A percentile compares a stretch with the other conserved stretches of the same genome.
Conservation (phyloP, 306 rosid genomes). For the Dryas octopetala region DNA sequence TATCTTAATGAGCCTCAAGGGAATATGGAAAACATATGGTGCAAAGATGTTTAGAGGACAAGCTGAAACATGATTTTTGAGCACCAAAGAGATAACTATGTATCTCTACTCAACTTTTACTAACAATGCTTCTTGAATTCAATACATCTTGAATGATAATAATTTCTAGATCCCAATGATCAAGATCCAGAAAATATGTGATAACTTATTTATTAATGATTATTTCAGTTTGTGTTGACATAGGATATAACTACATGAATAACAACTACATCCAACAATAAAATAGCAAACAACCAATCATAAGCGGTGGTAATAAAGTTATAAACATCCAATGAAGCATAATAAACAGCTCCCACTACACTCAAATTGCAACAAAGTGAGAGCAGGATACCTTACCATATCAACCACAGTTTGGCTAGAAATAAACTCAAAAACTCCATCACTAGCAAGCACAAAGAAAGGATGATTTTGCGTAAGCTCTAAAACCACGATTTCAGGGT, state of each 20-base stretch:
- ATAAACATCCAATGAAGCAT: neutral
- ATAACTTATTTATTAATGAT: neutral
- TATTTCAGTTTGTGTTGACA: neutral
- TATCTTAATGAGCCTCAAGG: neutral
- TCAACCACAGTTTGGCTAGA: slow-evolving; percentile 95
- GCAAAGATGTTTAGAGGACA: no score
- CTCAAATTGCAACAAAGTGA: slow-evolving; percentile 19
- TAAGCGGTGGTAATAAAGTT: neutral
- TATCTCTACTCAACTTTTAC: neutral
- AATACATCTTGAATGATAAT: neutral
- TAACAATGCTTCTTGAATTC: neutral
- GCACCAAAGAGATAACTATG: neutral
- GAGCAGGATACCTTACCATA: slow-evolving; percentile 61
- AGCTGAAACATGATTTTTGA: no score
- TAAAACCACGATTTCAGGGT: slow-evolving; percentile 83
- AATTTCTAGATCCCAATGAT: neutral
- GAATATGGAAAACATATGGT: neutral
- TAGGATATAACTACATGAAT: neutral
- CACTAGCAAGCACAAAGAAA: slow-evolving; percentile 94
- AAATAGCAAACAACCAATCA: neutral
- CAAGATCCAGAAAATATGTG: neutral
- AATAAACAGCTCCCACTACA: slow-evolving; percentile 5
- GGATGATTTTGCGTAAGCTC: slow-evolving; percentile 84
- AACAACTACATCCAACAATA: neutral
- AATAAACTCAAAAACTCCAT: slow-evolving; percentile 95